phyloP scores from a whole-genome alignment of 257 asterid species.

The Craterostigma plantagineum region DNA sequence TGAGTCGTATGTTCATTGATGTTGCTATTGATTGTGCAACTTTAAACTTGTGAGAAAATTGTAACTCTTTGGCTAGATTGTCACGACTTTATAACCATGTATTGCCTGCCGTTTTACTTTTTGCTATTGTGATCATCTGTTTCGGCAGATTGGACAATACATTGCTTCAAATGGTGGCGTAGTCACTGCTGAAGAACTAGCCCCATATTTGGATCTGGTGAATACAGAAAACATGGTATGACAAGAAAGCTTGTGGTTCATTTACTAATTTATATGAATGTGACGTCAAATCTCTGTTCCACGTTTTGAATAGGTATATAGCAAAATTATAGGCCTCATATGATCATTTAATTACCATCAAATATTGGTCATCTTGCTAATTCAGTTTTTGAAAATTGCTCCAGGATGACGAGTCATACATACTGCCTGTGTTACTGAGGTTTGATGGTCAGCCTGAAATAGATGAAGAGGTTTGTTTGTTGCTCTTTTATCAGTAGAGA shows the following conservation, averaged over 20 bases:
- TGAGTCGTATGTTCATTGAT: no score
- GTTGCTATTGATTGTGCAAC: no score
- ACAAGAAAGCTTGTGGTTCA: no score
- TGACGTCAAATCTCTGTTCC: no score
- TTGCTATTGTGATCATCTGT: not conserved
- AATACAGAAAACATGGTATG: constrained; percentile 37
- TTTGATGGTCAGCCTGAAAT: constrained; percentile 94
- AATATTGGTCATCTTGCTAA: not conserved
- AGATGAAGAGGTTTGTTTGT: constrained; percentile 63
- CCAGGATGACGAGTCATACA: constrained; percentile 85
- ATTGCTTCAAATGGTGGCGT: constrained; percentile 92
- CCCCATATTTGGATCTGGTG: constrained; percentile 86
- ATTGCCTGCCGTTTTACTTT: not conserved
- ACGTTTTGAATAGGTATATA: no score
- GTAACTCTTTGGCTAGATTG: no score
- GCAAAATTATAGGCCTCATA: no score
- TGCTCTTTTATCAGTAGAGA: not conserved
- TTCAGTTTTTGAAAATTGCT: constrained; percentile 12
- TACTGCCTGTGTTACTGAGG: constrained; percentile 76
- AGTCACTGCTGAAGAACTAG: constrained; percentile 93
- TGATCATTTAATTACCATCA: no score
- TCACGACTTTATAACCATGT: no score
- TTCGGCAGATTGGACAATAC: constrained; percentile 72
- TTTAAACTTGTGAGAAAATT: no score
- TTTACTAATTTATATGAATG: no score